Conservation (phyloP, 2,329 filamentous ascomycete genomes). For the Juglanconis oblonga region DNA sequence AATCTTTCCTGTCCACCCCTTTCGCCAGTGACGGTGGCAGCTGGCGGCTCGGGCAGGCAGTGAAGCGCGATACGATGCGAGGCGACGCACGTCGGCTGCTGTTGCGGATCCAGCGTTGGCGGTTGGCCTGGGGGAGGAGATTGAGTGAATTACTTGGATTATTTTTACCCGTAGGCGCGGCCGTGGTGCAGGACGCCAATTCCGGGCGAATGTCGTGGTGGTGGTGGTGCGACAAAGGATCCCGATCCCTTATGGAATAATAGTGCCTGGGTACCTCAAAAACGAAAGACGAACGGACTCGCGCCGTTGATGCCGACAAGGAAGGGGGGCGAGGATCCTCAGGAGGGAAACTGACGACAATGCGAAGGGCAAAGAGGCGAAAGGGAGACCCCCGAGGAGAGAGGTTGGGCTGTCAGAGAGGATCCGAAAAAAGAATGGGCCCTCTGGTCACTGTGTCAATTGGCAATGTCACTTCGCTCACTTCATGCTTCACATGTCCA, state of each 20-base stretch:
- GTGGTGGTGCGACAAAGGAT: not conserved
- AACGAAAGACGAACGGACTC: not conserved
- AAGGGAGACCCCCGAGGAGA: not conserved
- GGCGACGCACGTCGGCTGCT: not conserved
- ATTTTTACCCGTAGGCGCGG: slow-evolving; percentile 1
- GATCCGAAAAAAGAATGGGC: not conserved
- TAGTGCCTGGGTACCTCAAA: not conserved
- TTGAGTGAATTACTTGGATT: not conserved
- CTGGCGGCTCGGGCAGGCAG: not conserved
- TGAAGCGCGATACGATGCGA: not conserved
- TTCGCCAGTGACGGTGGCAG: not conserved
- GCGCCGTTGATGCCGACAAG: slow-evolving; percentile 2
- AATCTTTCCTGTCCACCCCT: not conserved
- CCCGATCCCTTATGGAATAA: no score
- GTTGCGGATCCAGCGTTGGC: not conserved
- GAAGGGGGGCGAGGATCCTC: not conserved
- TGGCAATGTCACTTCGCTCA: not conserved
- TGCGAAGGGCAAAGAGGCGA: not conserved
- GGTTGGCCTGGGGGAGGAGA: not conserved
- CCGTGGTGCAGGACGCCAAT: not conserved
- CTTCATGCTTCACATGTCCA: not conserved
- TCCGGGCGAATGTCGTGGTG: not conserved
- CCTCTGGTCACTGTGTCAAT: not conserved
- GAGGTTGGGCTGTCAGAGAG: not conserved
- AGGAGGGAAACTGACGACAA: not conserved